Base-by-base conservation (phyloP, 768 basidiomycete species). In the Candolleomyces aberdarensis region DNA sequence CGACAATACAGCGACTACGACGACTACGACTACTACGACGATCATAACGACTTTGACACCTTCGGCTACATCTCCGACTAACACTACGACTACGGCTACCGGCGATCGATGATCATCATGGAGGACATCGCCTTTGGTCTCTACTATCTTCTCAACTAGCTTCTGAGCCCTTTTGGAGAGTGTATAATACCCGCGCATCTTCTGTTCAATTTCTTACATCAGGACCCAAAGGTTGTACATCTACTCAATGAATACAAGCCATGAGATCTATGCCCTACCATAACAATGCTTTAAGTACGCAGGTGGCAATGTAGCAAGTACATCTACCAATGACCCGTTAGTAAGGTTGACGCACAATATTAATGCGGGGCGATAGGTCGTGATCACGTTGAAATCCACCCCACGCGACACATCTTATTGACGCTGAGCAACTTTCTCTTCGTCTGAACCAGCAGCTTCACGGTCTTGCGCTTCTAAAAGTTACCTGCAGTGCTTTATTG, bases 271-370 rank as follows among this genome's bases (percentile, higher is more conserved):
- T 53, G 90, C 86, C 65, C 80, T 78, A 31, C 94, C 94, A 67
- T 95, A 97, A 72, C 89, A 91, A 65, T 88, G 85, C 72, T 85
- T 91, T 80, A 90, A 93, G 76, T 89, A 98, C 3, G 95, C 92
- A 19, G 94, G 91, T 3, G 96, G 96, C 64, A 97, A 71, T 22
- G 85, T 87, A 15, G 85, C 84, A 19, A 95, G 78, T 26, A 97
- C 85, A 72, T 98, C 96, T 31, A 91, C 84, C 61, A 94, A 75
- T 17, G 82, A 80, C 36, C 82, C 76, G 4, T 72, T 78, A 58
- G 92, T 68, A 69, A 91, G 94, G 63, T 91, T 94, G 15, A 91
- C 82, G 54, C 83, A 80, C 40, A 93, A 76, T 44, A 97, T 80
- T 5, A n/a, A n/a, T n/a, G n/a, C n/a, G n/a, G 90, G 87, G 51